Base-by-base conservation (phyloP, 139 green algal species). In the Chlamydomonas sphaeroides region DNA sequence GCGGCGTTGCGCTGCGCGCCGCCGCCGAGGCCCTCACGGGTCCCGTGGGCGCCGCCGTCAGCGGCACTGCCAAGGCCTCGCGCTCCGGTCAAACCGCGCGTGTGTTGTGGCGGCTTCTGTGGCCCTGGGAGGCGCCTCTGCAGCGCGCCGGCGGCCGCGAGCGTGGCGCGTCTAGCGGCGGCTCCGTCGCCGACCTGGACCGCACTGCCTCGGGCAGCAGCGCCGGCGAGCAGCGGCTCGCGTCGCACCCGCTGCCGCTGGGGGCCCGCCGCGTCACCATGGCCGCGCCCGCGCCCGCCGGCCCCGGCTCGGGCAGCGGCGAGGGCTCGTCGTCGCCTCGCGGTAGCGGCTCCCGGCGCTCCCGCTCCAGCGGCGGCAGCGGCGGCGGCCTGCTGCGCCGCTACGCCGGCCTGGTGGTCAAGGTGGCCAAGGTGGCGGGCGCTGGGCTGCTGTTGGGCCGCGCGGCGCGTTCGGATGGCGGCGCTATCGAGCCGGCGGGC, bases 371-470 rank as follows among this genome's bases (percentile, higher is more conserved):
- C n/a, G n/a, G n/a, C n/a, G n/a, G n/a, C n/a, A n/a, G n/a, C n/a
- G n/a, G n/a, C n/a, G 45, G 38, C 3, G 76, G 77, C 17, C 28
- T 75, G 5, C 28, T 41, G 36, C 77, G 77, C 7, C 76, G 76
- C 25, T 65, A 32, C 8, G 63, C 63, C n/a, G 21, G 66, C 7
- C 21, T 83, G 33, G 48, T 36, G 33, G 33, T 83, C 15, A 83
- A 67, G 63, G 18, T 74, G 3, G 77, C 49, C 7, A 84, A 76
- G 65, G 63, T 75, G 2, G 77, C 77, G 14, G 77, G 77, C 30
- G 77, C 77, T 15, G 77, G 77, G 38, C 35, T 84, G 48, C 65
- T 84, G 35, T 65, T 84, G 17, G 77, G 63, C n/a, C 77, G 65
- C 39, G 77, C 36, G 1, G 49, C 77, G 0, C 65, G 65, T 4